Conservation (phyloP, 768 basidiomycete genomes). For the Rickenella mellea region DNA sequence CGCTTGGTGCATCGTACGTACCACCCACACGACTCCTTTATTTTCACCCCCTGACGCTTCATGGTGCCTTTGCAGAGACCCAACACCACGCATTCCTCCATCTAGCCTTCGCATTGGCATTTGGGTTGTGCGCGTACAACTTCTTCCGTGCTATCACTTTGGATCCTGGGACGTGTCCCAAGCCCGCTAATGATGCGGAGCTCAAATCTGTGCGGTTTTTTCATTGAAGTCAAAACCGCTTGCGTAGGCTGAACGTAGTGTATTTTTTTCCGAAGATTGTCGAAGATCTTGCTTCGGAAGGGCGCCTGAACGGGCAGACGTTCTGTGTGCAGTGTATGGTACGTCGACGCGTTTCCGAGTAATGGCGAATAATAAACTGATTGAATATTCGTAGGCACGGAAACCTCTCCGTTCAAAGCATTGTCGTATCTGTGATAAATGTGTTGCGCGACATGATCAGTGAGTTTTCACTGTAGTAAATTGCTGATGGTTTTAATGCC, state of each 20-base stretch:
- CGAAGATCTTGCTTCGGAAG: slow-evolving; percentile 82
- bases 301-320: slow-evolving; percentile 87
- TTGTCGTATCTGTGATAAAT: slow-evolving; percentile 85
- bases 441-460: slow-evolving; percentile 90
- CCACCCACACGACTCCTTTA: not conserved
- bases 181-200: slow-evolving; percentile 73
- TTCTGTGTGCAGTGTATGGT: slow-evolving; percentile 97
- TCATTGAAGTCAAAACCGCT: too few species aligned
- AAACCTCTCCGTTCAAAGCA: slow-evolving; percentile 94
- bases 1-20: slow-evolving; percentile 62
- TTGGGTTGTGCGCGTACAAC: slow-evolving; percentile 73
- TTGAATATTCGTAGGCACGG: slow-evolving; percentile 40
- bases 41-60: not conserved
- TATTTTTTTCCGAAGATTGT: slow-evolving; percentile 47
- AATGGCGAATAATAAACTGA: not conserved
- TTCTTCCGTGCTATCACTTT: slow-evolving; percentile 85
- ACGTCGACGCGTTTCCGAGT: slow-evolving; percentile 12
- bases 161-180: slow-evolving; percentile 84
- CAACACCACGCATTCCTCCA: slow-evolving; percentile 69
- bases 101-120: slow-evolving; percentile 60
- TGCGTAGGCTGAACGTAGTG: not conserved
- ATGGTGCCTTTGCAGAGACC: slow-evolving; percentile 40
- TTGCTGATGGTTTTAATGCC: too few species aligned
- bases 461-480: slow-evolving; percentile 29
- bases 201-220: slow-evolving; percentile 61